A percentile compares a stretch with the other conserved stretches of the same genome.
Conservation (phyloP, 2,329 filamentous ascomycete genomes). For the Pyrenochaeta sp. region DNA sequence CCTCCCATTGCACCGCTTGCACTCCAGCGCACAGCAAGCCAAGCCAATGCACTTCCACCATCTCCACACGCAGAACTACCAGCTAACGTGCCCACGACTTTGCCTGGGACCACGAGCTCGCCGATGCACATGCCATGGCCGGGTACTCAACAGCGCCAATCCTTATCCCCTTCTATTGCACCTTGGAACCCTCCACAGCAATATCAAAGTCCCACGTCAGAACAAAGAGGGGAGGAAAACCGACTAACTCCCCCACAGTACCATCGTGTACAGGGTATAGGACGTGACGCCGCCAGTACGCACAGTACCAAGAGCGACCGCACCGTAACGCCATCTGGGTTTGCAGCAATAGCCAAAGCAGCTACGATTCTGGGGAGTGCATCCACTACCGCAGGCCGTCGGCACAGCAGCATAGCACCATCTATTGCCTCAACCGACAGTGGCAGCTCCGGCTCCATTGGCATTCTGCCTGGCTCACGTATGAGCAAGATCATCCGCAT, state of each 20-base stretch:
- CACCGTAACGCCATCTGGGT: slow-evolving; percentile 10
- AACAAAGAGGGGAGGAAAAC: neutral
- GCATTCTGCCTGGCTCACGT: slow-evolving; percentile 17
- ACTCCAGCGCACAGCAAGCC: slow-evolving; percentile 12
- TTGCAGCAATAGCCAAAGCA: slow-evolving; percentile 1
- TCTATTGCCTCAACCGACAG: slow-evolving; percentile 30
- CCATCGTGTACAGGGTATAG: neutral
- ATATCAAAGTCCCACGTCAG: slow-evolving; percentile 1
- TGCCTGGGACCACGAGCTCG: neutral
- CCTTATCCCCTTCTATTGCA: neutral
- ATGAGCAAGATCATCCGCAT: slow-evolving; percentile 19
- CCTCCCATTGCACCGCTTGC: slow-evolving; percentile 24
- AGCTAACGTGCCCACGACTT: neutral
- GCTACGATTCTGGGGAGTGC: slow-evolving; percentile 6
- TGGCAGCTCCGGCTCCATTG: slow-evolving; percentile 19
- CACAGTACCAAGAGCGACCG: slow-evolving; percentile 11
- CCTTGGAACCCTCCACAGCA: slow-evolving; percentile 1
- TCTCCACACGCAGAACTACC: neutral
- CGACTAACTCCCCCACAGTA: neutral
- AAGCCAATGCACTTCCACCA: slow-evolving; percentile 2
- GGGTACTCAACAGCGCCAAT: slow-evolving; percentile 6
- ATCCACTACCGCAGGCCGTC: slow-evolving; percentile 4
- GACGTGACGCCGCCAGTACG: slow-evolving; percentile 1
- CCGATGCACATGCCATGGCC: slow-evolving; percentile 12
- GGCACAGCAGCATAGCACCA: slow-evolving; percentile 15